These are phyloP conservation scores for Priceomyces medius DNA, from an alignment of 805 yeast species.

Conservation along the genomic window DNA sequence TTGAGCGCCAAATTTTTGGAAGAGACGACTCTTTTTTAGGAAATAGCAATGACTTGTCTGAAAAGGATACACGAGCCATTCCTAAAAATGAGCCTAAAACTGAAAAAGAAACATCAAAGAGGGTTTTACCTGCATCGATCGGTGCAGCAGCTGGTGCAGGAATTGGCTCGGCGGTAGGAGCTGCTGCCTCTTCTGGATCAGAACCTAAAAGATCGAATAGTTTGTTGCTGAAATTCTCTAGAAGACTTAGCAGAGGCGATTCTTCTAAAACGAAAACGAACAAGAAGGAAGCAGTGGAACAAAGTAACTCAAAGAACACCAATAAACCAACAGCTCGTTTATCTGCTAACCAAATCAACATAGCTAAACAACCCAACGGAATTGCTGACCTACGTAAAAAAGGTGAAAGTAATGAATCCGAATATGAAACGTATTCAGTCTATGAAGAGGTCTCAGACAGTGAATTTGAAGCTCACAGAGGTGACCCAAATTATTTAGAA, in stretches of 20 bases:
- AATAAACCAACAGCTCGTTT: background rate
- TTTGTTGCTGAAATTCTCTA: constrained; percentile 9
- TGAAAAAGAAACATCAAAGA: constrained; percentile 3
- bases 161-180: constrained; percentile 11
- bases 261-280: background rate
- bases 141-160: constrained; percentile 15
- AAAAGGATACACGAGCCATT: constrained; percentile 5
- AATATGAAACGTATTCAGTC: constrained; percentile 22
- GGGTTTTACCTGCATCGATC: constrained; percentile 6
- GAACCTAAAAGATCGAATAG: constrained; percentile 7
- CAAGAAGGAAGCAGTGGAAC: background rate
- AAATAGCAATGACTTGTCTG: constrained; percentile 30
- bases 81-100: constrained; percentile 7
- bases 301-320: background rate
- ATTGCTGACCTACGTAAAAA: background rate
- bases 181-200: constrained; percentile 2
- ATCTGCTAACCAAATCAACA: constrained; percentile 1
- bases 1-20: constrained; percentile 25
- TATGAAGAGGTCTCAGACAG: constrained; percentile 51
- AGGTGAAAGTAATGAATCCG: constrained; percentile 8
- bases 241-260: constrained; percentile 7
- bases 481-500: constrained; percentile 51
- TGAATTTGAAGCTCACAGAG: constrained; percentile 45
- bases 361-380: constrained; percentile 6
- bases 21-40: constrained; percentile 22